A percentile compares a stretch with the other conserved stretches of the same genome.
These are phyloP conservation scores for Boletus huronensis DNA, from an alignment of 768 basidiomycete genomes.

Conservation along the genomic window DNA sequence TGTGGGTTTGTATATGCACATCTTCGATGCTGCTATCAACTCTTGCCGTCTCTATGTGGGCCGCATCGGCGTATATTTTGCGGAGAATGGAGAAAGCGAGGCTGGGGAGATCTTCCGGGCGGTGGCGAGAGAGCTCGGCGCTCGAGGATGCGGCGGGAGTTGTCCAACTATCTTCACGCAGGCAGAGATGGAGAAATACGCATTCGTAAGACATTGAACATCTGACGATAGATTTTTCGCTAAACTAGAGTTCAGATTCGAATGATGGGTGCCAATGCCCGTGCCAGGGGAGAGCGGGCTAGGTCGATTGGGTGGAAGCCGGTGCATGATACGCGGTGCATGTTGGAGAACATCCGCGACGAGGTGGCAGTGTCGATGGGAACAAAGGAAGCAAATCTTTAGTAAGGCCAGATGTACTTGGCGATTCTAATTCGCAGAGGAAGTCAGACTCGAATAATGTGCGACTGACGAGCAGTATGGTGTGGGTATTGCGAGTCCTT, in stretches of 20 bases:
- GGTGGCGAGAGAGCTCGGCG: slow-evolving; percentile 38
- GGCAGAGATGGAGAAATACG: slow-evolving; percentile 14
- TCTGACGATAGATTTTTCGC: neutral
- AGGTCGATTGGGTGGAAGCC: slow-evolving; percentile 23
- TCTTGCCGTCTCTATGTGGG: slow-evolving; percentile 14
- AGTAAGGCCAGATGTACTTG: neutral
- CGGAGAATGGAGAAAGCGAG: slow-evolving; percentile 47
- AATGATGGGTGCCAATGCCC: slow-evolving; percentile 19
- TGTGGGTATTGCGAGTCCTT: neutral
- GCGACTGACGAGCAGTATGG: neutral
- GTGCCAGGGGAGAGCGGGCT: slow-evolving; percentile 18
- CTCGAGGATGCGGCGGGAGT: slow-evolving; percentile 6
- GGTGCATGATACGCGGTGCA: slow-evolving; percentile 35
- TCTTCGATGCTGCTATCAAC: slow-evolving; percentile 38
- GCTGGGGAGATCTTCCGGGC: slow-evolving; percentile 40
- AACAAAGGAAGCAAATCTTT: neutral
- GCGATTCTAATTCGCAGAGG: neutral
- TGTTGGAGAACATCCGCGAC: slow-evolving; percentile 40
- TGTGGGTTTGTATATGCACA: slow-evolving; percentile 40
- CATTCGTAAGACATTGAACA: slow-evolving; percentile 12
- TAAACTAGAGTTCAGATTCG: slow-evolving; percentile 7
- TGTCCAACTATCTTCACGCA: slow-evolving; percentile 42
- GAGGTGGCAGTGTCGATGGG: slow-evolving; percentile 34
- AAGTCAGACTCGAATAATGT: neutral
- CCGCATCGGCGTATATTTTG: slow-evolving; percentile 53